Base-by-base conservation (phyloP, 1,284 basidiomycete genomes). In the Trichosporon sp. region DNA sequence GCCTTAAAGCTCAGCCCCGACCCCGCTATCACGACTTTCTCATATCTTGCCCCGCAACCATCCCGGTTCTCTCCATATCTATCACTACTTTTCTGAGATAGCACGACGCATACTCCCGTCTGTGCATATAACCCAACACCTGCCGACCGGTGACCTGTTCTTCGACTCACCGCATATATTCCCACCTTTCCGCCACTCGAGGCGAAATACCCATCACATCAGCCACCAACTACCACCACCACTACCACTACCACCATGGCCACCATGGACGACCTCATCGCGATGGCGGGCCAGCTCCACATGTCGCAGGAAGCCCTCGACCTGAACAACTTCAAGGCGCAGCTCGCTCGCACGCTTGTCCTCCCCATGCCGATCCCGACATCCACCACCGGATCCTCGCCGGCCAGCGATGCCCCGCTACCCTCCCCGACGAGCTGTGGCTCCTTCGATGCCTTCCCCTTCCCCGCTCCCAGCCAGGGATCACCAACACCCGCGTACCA, bases 191-290 rank as follows among this genome's bases (percentile, higher is more conserved):
- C 37, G 66, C 54, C 32, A 46, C 48, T 54, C 32, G 51, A 48
- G 46, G n/a, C 51, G 51, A 10, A 21, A 54, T 19, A 54, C 59
- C 10, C 35, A 35, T 43, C 38, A 65, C 68, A 26, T 54, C 61
- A 66, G 46, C 48, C 26, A 35, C 4, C 14, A 19, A 26, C 26
- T 26, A 26, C 26, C 26, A 26, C 11, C 21, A 35, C 21, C 43
- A 37, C 66, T 11, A n/a, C 21, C 67, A 69, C 65, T 16, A 77
- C 21, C 67, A 69, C 65, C 16, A 77, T 77, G 74, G 74, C 73
- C 16, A 72, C 77, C 56, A 81, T 83, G 74, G 81, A 83, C 61
- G 81, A 83, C 70, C 74, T 83, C 10, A 76, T 83, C 67, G 79
- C 80, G 19, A 77, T 84, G 67, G 76, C 73, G 4, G 74, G 74